Percentiles rank a stretch among this genome's conserved stretches.
phyloP scores from a whole-genome alignment of 208 protist species.

The Acanthamoeba sp. region DNA sequence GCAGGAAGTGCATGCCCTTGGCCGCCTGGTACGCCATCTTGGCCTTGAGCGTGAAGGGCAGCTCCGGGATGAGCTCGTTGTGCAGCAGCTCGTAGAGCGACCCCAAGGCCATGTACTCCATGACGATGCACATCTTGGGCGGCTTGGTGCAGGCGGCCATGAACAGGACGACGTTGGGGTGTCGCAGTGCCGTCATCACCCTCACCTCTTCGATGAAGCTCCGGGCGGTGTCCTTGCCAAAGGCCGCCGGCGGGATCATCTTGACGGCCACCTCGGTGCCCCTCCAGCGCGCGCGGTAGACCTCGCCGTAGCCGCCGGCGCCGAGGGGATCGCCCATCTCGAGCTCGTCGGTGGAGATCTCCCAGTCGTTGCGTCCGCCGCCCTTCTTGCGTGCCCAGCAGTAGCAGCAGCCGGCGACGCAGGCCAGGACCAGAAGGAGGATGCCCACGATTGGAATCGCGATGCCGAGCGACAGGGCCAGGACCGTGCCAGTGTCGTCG shows the following conservation, averaged over 20 bases:
- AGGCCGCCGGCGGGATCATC: slow-evolving; percentile 38
- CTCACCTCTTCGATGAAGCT: slow-evolving; percentile 72
- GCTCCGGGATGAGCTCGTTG: slow-evolving; percentile 58
- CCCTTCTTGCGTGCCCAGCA: background rate
- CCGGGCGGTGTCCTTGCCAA: slow-evolving; percentile 25
- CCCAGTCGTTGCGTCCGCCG: slow-evolving; percentile 14
- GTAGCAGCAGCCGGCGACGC: background rate
- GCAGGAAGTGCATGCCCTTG: slow-evolving; percentile 63
- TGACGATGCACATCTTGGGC: slow-evolving; percentile 62
- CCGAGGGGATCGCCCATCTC: slow-evolving; percentile 56
- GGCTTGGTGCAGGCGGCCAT: slow-evolving; percentile 78
- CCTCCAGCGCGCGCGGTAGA: slow-evolving; percentile 11
- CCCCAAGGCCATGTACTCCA: slow-evolving; percentile 44
- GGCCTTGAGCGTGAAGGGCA: slow-evolving; percentile 57
- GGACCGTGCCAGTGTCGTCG: background rate
- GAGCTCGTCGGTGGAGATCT: slow-evolving; percentile 44
- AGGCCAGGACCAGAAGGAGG: slow-evolving; percentile 1
- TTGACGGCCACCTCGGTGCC: slow-evolving; percentile 60
- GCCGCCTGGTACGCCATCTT: slow-evolving; percentile 65
- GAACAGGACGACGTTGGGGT: slow-evolving; percentile 84
- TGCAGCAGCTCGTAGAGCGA: slow-evolving; percentile 52
- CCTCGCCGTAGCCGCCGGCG: slow-evolving; percentile 46
- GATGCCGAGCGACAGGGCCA: background rate
- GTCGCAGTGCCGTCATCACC: slow-evolving; percentile 77
- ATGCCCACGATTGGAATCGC: background rate